Evolutionary conservation across 2,329 filamentous ascomycete species (phyloP).

Genomic region (Trichoderma hamatum): DNA sequence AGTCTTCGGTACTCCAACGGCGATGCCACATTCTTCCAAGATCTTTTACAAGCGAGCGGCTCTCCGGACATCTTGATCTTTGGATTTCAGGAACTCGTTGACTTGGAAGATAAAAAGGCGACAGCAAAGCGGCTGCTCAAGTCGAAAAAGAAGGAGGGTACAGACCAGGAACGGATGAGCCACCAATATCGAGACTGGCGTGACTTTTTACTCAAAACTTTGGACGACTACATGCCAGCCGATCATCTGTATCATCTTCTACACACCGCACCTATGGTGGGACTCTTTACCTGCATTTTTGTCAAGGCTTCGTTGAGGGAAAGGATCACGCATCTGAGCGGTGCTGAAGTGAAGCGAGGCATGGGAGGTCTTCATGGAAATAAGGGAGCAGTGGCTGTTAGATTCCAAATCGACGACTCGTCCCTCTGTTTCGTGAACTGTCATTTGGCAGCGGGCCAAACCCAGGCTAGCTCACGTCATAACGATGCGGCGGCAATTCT

Average conservation of each 20-base stretch:
- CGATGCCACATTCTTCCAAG: conserved; percentile 78
- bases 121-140: conserved; percentile 96
- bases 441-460: conserved; percentile 92
- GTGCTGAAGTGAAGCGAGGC: conserved; percentile 87
- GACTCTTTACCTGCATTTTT: conserved; percentile 94
- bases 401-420: conserved; percentile 92
- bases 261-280: conserved; percentile 84
- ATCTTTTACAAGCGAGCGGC: conserved; percentile 74
- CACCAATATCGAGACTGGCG: conserved; percentile 97
- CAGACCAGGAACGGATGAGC: conserved; percentile 89
- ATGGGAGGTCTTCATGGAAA: conserved; percentile 96
- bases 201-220: conserved; percentile 78
- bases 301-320: conserved; percentile 78
- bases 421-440: conserved; percentile 97
- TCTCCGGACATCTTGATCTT: conserved; percentile 91
- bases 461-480: conserved; percentile 86
- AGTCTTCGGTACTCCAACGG: conserved; percentile 71
- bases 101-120: conserved; percentile 94
- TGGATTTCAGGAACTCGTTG: conserved; percentile 97
- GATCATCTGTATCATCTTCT: conserved; percentile 81
- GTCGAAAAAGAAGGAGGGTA: conserved; percentile 81
- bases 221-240: conserved; percentile 81
- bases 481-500: conserved; percentile 90
- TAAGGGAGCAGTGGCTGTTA: conserved; percentile 88
- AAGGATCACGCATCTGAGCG: conserved; percentile 76